phyloP scores from a whole-genome alignment of 2,329 filamentous ascomycete species.

The Alternaria tenuissima region DNA sequence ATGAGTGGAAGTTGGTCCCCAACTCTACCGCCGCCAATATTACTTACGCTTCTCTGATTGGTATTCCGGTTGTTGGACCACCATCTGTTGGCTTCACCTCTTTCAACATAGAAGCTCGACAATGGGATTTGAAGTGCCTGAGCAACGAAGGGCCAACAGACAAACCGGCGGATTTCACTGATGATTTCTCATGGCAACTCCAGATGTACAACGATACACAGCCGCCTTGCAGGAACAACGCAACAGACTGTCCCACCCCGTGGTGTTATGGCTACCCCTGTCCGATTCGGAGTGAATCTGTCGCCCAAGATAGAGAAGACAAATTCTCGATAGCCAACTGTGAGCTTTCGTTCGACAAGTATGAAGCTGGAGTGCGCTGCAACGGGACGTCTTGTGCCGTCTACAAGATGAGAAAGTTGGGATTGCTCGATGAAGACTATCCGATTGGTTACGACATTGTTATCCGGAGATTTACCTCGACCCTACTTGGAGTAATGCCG shows the following conservation, averaged over 20 bases:
- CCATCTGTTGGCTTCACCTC: constrained; percentile 21
- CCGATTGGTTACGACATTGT: constrained; percentile 17
- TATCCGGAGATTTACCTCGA: constrained; percentile 15
- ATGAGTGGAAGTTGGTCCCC: constrained; percentile 30
- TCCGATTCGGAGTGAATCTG: constrained; percentile 29
- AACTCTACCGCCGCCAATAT: constrained; percentile 19
- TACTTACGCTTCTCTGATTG: constrained; percentile 39
- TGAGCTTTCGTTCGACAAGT: constrained; percentile 22
- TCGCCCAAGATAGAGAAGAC: not conserved
- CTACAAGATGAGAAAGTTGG: constrained; percentile 30
- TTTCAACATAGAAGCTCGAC: constrained; percentile 31
- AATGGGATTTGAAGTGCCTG: constrained; percentile 38
- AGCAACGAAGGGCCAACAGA: constrained; percentile 20
- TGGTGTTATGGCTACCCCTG: constrained; percentile 31
- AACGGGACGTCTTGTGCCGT: constrained; percentile 26
- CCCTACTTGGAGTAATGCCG: constrained; percentile 22
- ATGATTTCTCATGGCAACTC: constrained; percentile 30
- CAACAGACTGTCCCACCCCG: not conserved
- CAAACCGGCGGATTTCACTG: constrained; percentile 11
- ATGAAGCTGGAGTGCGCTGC: constrained; percentile 34
- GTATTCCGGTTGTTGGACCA: constrained; percentile 29
- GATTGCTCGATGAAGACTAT: constrained; percentile 26
- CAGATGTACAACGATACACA: not conserved
- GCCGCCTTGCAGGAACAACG: constrained; percentile 7
- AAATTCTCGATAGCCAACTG: constrained; percentile 30